phyloP scores from a whole-genome alignment of 2,329 filamentous ascomycete genomes.

The Niveomyces coronatus region DNA sequence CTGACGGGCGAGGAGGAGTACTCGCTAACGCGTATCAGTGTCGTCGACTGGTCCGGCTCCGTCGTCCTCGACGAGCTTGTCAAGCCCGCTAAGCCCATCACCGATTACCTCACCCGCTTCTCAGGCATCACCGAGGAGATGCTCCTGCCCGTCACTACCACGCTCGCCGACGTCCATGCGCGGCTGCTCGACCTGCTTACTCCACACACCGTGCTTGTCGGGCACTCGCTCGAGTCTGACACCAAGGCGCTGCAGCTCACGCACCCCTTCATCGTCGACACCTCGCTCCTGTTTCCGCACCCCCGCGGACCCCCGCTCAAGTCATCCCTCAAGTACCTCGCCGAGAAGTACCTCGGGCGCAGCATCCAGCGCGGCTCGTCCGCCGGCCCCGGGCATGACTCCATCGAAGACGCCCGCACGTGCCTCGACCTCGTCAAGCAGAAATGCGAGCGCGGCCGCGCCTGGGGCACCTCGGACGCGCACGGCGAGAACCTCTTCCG shows the following conservation, averaged over 20 bases:
- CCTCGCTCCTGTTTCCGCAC: conserved; percentile 81
- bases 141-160: conserved; percentile 75
- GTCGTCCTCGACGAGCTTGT: conserved; percentile 83
- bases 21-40: conserved; percentile 78
- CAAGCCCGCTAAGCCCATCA: conserved; percentile 79
- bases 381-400: conserved; percentile 72
- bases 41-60: conserved; percentile 77
- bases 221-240: conserved; percentile 75
- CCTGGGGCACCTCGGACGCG: conserved; percentile 72
- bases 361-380: conserved; percentile 84
- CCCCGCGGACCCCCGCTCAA: conserved; percentile 82
- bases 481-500: conserved; percentile 84
- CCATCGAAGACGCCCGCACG: conserved; percentile 81
- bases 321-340: conserved; percentile 80
- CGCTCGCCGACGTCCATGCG: conserved; percentile 69
- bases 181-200: conserved; percentile 64
- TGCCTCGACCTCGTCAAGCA: conserved; percentile 89
- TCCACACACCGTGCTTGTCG: conserved; percentile 62
- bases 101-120: conserved; percentile 82
- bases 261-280: conserved; percentile 91
- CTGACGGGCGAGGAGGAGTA: conserved; percentile 70
- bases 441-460: conserved; percentile 86
- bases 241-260: conserved; percentile 75
- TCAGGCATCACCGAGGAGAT: conserved; percentile 88
- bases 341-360: conserved; percentile 72